Percentiles rank a stretch among this genome's conserved stretches.
Evolutionary conservation across 352 stramenopile species (phyloP).

Genomic region (Globisporangium viniferum): DNA sequence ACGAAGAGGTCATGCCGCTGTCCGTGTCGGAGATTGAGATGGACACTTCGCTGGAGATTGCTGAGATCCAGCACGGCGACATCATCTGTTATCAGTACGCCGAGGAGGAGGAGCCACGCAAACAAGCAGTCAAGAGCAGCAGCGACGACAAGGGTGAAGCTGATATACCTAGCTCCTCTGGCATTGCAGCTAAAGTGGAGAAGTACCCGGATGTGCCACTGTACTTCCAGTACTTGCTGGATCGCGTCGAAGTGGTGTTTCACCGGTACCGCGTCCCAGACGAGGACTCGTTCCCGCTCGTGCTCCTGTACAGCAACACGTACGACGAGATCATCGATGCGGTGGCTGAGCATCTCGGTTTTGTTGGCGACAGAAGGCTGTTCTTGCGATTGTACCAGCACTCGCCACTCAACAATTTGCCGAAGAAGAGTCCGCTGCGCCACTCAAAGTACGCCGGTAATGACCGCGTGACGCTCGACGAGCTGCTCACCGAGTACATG

Average conservation of each 20-base stretch:
- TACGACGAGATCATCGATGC: constrained; percentile 78
- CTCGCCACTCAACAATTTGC: constrained; percentile 54
- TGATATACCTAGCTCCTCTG: not conserved
- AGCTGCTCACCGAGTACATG: constrained; percentile 69
- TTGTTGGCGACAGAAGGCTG: constrained; percentile 39
- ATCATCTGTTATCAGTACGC: constrained; percentile 82
- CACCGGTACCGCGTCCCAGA: constrained; percentile 47
- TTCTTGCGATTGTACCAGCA: constrained; percentile 83
- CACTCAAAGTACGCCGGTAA: constrained; percentile 64
- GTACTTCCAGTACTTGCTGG: constrained; percentile 83
- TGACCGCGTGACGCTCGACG: constrained; percentile 57
- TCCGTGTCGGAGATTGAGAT: constrained; percentile 57
- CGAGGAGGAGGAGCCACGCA: constrained; percentile 17
- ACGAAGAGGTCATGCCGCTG: constrained; percentile 73
- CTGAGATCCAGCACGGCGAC: constrained; percentile 80
- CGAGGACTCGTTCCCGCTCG: constrained; percentile 43
- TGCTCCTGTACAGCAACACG: constrained; percentile 60
- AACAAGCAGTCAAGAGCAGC: constrained; percentile 19
- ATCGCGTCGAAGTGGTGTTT: constrained; percentile 77
- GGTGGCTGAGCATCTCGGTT: constrained; percentile 38
- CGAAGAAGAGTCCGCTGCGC: constrained; percentile 65
- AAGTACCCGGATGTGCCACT: constrained; percentile 65
- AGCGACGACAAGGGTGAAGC: constrained; percentile 25
- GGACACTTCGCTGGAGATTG: constrained; percentile 33
- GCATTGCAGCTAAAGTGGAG: constrained; percentile 19